phyloP scores from a whole-genome alignment of 139 green algal genomes.

The Astrephomene gubernaculifera region DNA sequence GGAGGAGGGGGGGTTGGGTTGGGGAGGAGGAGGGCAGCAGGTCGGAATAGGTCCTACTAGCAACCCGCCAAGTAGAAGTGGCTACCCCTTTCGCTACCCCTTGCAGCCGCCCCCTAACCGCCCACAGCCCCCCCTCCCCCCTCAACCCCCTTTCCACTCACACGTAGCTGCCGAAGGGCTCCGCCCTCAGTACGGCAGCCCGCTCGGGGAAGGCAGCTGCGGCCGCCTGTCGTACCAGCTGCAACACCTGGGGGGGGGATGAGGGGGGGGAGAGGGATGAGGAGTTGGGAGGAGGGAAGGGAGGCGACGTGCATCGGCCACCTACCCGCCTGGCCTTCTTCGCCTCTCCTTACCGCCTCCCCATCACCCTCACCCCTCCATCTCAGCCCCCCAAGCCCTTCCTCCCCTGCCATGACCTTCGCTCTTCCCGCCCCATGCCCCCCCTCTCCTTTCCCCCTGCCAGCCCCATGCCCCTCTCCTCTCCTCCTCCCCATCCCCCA shows the following conservation, averaged over 20 bases:
- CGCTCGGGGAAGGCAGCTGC: constrained; percentile 2
- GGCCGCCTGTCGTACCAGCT: background rate
- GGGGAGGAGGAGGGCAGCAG: background rate
- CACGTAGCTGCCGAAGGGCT: constrained; percentile 38
- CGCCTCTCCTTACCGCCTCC: no score
- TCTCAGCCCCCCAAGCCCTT: background rate
- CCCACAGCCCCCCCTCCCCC: background rate
- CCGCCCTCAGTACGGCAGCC: background rate
- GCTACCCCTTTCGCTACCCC: background rate
- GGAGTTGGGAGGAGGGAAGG: background rate
- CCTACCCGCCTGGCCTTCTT: background rate
- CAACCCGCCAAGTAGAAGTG: background rate
- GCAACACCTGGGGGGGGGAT: background rate
- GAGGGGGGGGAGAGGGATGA: no score
- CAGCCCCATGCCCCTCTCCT: background rate
- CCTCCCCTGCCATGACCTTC: background rate
- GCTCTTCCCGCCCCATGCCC: background rate
- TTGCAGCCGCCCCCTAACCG: background rate
- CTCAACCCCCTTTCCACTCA: background rate
- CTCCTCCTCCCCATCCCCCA: background rate
- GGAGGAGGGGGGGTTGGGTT: background rate
- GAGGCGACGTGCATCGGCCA: background rate
- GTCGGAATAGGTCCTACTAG: background rate
- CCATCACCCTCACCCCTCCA: background rate
- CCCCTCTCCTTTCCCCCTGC: background rate